phyloP scores from a whole-genome alignment of 2,329 filamentous ascomycete genomes.

The Fusarium clavum region DNA sequence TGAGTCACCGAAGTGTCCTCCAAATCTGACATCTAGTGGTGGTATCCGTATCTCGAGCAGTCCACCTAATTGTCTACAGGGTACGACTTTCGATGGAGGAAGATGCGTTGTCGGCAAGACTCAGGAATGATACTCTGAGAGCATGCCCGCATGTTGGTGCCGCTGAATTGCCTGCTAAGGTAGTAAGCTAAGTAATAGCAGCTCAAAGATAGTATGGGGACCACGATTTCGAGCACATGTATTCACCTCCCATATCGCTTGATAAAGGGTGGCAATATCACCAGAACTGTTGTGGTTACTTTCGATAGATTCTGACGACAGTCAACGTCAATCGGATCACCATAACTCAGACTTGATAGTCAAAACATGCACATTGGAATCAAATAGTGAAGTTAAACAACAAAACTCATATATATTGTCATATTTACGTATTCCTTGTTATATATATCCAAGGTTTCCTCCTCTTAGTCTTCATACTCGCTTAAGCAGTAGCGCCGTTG shows the following conservation, averaged over 20 bases:
- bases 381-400: background rate
- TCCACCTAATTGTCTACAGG: background rate
- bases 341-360: rapidly evolving
- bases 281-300: too few species aligned
- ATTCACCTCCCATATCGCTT: too few species aligned
- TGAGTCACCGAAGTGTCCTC: background rate
- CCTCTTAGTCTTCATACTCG: background rate
- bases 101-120: too few species aligned
- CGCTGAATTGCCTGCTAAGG: background rate
- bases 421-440: background rate
- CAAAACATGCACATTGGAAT: background rate
- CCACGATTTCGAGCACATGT: background rate
- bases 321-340: background rate
- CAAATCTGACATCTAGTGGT: background rate
- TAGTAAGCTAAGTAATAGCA: rapidly evolving
- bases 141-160: background rate
- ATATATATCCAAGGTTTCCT: too few species aligned
- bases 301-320: background rate
- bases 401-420: background rate
- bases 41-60: background rate
- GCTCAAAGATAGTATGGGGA: too few species aligned
- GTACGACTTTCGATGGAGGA: too few species aligned
- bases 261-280: too few species aligned
- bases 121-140: too few species aligned
- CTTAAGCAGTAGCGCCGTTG: constrained; percentile 53